Conservation (phyloP, 441 rosid species). For the Pelargonium cotyledonis region DNA sequence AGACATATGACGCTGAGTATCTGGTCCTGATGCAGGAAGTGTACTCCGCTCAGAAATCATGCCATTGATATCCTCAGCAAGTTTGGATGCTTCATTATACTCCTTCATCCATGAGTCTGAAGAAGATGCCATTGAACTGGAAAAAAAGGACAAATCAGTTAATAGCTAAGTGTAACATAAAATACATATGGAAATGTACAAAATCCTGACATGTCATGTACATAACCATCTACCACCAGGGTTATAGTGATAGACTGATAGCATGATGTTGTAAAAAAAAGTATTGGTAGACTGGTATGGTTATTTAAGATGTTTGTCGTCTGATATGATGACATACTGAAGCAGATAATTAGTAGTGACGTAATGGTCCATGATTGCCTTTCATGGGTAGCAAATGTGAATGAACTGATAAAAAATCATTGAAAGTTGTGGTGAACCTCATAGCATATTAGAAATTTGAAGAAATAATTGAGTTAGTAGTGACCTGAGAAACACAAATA, state of each 20-base stretch:
- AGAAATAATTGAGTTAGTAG: too few species aligned
- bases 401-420: too few species aligned
- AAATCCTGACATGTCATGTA: background rate
- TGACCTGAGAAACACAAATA: too few species aligned
- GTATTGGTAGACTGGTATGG: background rate
- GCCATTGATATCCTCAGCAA: slow-evolving; percentile 73
- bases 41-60: slow-evolving; percentile 67
- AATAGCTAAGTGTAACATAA: background rate
- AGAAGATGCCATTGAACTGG: slow-evolving; percentile 60
- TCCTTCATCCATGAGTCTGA: slow-evolving; percentile 83
- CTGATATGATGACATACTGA: too few species aligned
- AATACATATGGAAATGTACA: background rate
- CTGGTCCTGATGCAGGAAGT: slow-evolving; percentile 58
- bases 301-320: too few species aligned
- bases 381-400: too few species aligned
- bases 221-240: background rate
- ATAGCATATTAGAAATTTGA: too few species aligned
- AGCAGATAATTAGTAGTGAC: too few species aligned
- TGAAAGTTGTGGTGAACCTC: too few species aligned
- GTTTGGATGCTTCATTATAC: slow-evolving; percentile 65
- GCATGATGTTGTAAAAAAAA: background rate
- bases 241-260: background rate
- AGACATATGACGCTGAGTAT: slow-evolving; percentile 79
- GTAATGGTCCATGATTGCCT: too few species aligned
- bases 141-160: background rate